A percentile compares a stretch with the other conserved stretches of the same genome.
Evolutionary conservation across 768 basidiomycete species (phyloP).

Genomic region (Pholiota conissans): DNA sequence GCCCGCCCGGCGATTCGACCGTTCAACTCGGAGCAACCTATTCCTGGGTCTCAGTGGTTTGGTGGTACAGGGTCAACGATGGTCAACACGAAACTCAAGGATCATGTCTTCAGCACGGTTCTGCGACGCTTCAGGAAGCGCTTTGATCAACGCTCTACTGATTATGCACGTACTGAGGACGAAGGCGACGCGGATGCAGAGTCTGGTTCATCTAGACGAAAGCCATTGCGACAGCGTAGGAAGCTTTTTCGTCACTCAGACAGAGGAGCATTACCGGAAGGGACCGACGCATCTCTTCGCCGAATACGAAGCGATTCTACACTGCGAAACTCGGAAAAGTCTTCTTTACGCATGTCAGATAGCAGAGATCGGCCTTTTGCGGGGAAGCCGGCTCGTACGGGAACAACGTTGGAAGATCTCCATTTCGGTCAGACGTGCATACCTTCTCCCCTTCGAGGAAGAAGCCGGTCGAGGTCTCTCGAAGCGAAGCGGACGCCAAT

Average conservation of each 20-base stretch:
- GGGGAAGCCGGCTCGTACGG: background rate
- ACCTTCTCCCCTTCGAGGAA: slow-evolving; percentile 38
- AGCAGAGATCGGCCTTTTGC: slow-evolving; percentile 1
- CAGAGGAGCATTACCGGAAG: slow-evolving; percentile 35
- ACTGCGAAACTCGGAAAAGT: slow-evolving; percentile 37
- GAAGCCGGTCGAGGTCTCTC: slow-evolving; percentile 45
- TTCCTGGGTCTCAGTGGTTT: slow-evolving; percentile 59
- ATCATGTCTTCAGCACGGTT: slow-evolving; percentile 92
- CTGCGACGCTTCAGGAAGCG: slow-evolving; percentile 71
- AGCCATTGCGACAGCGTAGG: slow-evolving; percentile 28
- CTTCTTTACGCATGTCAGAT: slow-evolving; percentile 16
- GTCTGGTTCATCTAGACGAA: slow-evolving; percentile 19
- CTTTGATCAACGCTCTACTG: slow-evolving; percentile 36
- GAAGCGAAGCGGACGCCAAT: slow-evolving; percentile 30
- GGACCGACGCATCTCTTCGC: slow-evolving; percentile 43
- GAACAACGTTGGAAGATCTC: background rate
- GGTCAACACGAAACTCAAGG: slow-evolving; percentile 92
- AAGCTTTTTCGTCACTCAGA: slow-evolving; percentile 45
- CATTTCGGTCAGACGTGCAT: slow-evolving; percentile 17
- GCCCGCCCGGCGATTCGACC: slow-evolving; percentile 37
- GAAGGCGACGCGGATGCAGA: slow-evolving; percentile 45
- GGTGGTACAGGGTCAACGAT: slow-evolving; percentile 91
- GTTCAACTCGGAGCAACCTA: slow-evolving; percentile 39
- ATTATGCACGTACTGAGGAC: slow-evolving; percentile 48
- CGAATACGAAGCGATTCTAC: slow-evolving; percentile 66